Conservation (phyloP, 768 basidiomycete genomes). For the Leccinum truebloodii region DNA sequence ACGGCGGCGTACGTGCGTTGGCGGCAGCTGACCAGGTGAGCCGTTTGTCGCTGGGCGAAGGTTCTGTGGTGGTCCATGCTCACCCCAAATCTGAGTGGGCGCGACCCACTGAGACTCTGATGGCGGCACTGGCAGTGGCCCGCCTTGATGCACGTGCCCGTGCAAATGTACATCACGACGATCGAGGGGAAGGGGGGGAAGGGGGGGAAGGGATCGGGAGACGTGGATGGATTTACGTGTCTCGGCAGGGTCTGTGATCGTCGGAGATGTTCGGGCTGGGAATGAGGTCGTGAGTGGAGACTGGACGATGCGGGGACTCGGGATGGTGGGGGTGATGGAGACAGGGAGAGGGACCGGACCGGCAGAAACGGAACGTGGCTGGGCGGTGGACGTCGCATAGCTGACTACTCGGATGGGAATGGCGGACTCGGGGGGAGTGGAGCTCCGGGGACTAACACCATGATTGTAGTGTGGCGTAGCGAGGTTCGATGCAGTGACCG, state of each 20-base stretch:
- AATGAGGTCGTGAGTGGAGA: not conserved
- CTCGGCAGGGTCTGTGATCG: not conserved
- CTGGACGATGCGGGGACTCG: not conserved
- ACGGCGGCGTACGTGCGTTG: not conserved
- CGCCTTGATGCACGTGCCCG: not conserved
- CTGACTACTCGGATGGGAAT: not conserved
- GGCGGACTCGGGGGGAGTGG: not conserved
- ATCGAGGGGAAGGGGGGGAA: not conserved
- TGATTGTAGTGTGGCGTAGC: not conserved
- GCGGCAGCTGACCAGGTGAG: not conserved
- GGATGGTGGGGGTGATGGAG: not conserved
- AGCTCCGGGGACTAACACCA: not conserved
- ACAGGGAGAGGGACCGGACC: not conserved
- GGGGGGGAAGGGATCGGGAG: not conserved
- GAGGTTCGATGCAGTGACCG: not conserved
- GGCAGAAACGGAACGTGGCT: not conserved
- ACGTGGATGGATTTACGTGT: not conserved
- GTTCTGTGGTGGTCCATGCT: not conserved
- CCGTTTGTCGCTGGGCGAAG: not conserved
- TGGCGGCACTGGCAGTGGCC: not conserved
- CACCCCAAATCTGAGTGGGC: not conserved
- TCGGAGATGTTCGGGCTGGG: not conserved
- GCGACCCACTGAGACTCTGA: not conserved
- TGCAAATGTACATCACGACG: not conserved
- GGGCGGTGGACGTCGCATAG: not conserved